Conservation (phyloP, 495 filamentous ascomycete species). For the Cudoniella acicularis region DNA sequence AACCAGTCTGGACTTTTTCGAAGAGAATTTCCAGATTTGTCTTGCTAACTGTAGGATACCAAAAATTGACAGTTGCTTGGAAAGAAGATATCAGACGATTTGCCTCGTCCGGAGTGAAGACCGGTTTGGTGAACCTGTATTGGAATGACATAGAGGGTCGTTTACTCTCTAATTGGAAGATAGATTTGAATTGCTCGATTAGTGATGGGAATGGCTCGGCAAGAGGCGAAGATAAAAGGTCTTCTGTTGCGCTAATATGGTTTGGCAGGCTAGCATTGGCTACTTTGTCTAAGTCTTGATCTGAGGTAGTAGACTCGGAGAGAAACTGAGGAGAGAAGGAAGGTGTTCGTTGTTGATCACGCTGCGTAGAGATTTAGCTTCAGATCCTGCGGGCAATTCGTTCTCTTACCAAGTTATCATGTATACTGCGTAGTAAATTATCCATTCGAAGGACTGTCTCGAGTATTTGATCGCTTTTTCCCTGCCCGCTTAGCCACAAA, state of each 20-base stretch:
- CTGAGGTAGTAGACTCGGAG: constrained; percentile 11
- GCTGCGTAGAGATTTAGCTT: background rate
- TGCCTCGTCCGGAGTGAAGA: constrained; percentile 35
- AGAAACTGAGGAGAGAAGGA: constrained; percentile 8
- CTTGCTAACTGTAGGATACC: constrained; percentile 32
- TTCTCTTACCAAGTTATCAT: constrained; percentile 7
- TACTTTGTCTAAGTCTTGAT: constrained; percentile 18
- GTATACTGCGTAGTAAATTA: constrained; percentile 13
- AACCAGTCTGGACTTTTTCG: constrained; percentile 15
- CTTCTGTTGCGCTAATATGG: constrained; percentile 33
- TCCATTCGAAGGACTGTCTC: constrained; percentile 33
- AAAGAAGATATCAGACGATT: constrained; percentile 35
- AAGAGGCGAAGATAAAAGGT: constrained; percentile 29
- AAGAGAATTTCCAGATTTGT: constrained; percentile 20
- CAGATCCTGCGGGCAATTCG: background rate
- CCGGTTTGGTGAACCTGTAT: constrained; percentile 23
- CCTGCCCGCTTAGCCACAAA: constrained; percentile 18
- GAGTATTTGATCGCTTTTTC: constrained; percentile 35
- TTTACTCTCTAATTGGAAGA: constrained; percentile 31
- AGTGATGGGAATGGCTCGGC: constrained; percentile 31
- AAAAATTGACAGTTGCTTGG: constrained; percentile 32
- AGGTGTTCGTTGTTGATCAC: constrained; percentile 6
- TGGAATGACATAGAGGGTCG: constrained; percentile 19
- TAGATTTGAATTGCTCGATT: constrained; percentile 27
- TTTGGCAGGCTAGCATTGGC: constrained; percentile 33